Base-by-base conservation (phyloP, 2,329 filamentous ascomycete species). In the Ilyonectria sp. region DNA sequence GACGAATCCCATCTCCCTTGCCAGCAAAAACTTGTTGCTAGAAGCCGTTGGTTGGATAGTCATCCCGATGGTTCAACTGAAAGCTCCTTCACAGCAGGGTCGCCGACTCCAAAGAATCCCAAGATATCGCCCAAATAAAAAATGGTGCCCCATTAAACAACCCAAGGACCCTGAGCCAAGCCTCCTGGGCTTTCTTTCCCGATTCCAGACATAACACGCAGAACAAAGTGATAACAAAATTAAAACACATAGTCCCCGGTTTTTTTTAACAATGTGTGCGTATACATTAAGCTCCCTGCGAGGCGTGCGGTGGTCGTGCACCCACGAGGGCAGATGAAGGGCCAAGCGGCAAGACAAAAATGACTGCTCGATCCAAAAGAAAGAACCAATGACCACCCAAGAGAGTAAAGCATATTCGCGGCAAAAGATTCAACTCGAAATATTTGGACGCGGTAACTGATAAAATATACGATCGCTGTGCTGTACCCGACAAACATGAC, bases 401-500 rank as follows among this genome's bases (percentile, higher is more conserved):
- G 55, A 57, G 75, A 75, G 76, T 74, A 75, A 75, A 76, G n/a
- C 31, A 15, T 35, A 9, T 33, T 69, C 69, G 73, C 67, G 72
- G 76, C 67, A 72, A 75, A 74, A 71, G 72, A 74, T 71, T 75
- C 65, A 72, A 77, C 73, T 71, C 68, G 75, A 70, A 74, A 60
- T 70, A 69, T 70, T 61, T 73, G 67, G 63, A 76, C 71, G 69
- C 69, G 67, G 60, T 66, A 71, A 63, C 72, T 66, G 71, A 73
- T 77, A 82, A 78, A 74, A 73, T 79, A 76, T 79, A 84, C 80
- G 82, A 87, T 86, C 85, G 85, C 84, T 88, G 86, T 89, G 83
- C 86, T 88, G 87, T 89, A 83, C 87, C 85, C 85, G 87, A 88
- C 86, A 87, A 79, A 85, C 85, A 88, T 84, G 85, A 87, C 85